These are phyloP conservation scores for Leptomonas seymouri DNA, from an alignment of 208 protist genomes.

Conservation along the genomic window DNA sequence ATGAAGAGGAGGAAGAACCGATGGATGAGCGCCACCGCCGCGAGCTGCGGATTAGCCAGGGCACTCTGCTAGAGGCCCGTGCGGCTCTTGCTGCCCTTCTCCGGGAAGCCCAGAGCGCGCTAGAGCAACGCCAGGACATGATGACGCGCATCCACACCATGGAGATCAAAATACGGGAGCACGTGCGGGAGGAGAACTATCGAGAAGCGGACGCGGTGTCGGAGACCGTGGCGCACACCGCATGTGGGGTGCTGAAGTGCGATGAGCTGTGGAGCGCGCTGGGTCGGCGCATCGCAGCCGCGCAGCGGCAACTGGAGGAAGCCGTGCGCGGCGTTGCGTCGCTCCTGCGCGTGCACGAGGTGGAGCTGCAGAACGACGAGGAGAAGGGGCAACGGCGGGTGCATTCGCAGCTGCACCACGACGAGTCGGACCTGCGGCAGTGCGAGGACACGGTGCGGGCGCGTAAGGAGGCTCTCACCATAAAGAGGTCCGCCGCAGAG, in stretches of 20 bases:
- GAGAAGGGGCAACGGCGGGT: conserved; percentile 18
- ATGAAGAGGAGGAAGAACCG: neutral
- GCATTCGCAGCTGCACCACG: conserved; percentile 6
- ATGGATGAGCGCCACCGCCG: conserved; percentile 7
- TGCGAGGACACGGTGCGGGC: conserved; percentile 10
- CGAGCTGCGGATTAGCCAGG: conserved; percentile 11
- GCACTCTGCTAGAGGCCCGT: conserved; percentile 14
- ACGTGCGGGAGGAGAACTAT: conserved; percentile 40
- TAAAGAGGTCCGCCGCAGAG: neutral
- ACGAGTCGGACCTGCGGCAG: conserved; percentile 20
- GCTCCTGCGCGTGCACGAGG: conserved; percentile 17
- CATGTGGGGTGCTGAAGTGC: conserved; percentile 1
- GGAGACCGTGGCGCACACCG: conserved; percentile 12
- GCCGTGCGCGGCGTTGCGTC: conserved; percentile 11
- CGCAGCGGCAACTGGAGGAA: conserved; percentile 22
- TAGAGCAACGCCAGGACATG: conserved; percentile 13
- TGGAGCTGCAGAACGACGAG: conserved; percentile 21
- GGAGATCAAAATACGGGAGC: conserved; percentile 28
- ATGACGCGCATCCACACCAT: conserved; percentile 16
- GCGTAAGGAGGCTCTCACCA: neutral
- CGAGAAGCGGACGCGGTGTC: conserved; percentile 33
- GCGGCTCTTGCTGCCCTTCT: conserved; percentile 16
- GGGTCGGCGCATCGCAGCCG: neutral
- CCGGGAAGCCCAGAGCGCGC: conserved; percentile 4
- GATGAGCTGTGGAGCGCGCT: conserved; percentile 19